Conservation (phyloP, 371 early-diverging fungal species). For the Mortierella sp. region DNA sequence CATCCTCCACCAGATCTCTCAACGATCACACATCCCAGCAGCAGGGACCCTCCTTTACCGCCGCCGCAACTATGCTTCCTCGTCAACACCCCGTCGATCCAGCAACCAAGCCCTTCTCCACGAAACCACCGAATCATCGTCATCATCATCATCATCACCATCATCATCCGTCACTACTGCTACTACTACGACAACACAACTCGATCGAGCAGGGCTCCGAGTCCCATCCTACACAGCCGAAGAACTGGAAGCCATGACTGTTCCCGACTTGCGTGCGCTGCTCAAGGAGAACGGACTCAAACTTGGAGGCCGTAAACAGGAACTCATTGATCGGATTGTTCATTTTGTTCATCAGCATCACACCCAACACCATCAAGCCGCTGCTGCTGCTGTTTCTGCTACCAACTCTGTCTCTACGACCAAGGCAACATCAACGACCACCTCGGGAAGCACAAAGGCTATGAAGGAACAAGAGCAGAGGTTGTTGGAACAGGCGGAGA, state of each 20-base stretch:
- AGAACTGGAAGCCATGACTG: conserved; percentile 36
- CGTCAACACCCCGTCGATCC: conserved; percentile 16
- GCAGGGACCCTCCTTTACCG: neutral
- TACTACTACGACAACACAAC: neutral
- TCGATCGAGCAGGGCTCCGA: neutral
- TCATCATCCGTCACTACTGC: no score
- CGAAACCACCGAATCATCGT: neutral
- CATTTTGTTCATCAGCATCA: conserved; percentile 18
- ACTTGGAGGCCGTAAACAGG: conserved; percentile 30
- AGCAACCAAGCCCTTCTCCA: conserved; percentile 2
- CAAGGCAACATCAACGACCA: neutral
- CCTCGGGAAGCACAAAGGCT: neutral
- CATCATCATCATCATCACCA: neutral
- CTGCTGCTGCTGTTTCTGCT: neutral
- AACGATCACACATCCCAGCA: neutral
- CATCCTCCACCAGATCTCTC: neutral
- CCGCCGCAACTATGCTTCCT: conserved; percentile 8
- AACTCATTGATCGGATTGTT: conserved; percentile 25
- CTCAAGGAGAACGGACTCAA: conserved; percentile 38
- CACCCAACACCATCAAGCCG: neutral
- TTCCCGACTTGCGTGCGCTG: conserved; percentile 17
- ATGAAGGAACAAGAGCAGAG: conserved; percentile 1
- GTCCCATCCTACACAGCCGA: conserved; percentile 17
- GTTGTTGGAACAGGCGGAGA: conserved; percentile 12
- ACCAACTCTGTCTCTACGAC: neutral